Evolutionary conservation across 495 filamentous ascomycete species (phyloP).

Genomic region (Elaphomyces granulatus): DNA sequence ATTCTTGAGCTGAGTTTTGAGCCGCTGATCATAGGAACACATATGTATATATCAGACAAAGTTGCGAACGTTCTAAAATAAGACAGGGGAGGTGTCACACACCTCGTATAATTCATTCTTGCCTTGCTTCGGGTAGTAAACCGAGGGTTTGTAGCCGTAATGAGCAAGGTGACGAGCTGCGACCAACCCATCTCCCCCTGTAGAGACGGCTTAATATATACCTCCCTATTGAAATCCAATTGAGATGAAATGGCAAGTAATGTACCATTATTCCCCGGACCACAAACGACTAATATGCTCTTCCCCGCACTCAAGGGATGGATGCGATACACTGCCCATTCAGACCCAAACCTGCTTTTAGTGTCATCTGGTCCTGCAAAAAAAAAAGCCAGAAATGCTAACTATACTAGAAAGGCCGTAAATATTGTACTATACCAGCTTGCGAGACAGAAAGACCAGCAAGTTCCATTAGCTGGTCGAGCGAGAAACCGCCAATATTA

Average conservation of each 20-base stretch:
- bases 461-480: slow-evolving; percentile 96
- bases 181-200: slow-evolving; percentile 87
- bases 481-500: slow-evolving; percentile 72
- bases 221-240: too few relatives aligned
- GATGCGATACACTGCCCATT: slow-evolving; percentile 72
- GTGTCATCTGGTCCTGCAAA: too few relatives aligned
- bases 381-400: too few relatives aligned
- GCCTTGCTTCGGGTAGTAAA: slow-evolving; percentile 86
- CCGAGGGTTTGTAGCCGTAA: slow-evolving; percentile 76
- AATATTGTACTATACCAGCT: too few relatives aligned
- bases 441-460: slow-evolving; percentile 89
- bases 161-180: slow-evolving; percentile 89
- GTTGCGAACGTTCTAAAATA: too few relatives aligned
- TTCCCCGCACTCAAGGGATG: slow-evolving; percentile 62
- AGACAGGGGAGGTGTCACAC: background rate
- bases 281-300: slow-evolving; percentile 74
- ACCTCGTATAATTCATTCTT: slow-evolving; percentile 86
- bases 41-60: slow-evolving; percentile 1
- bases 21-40: too few relatives aligned
- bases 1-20: slow-evolving; percentile 67
- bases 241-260: slow-evolving; percentile 1
- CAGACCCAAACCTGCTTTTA: too few relatives aligned
- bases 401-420: too few relatives aligned
- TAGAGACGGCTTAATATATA: too few relatives aligned
- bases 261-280: slow-evolving; percentile 87